Base-by-base conservation (phyloP, 441 rosid species). In the Gossypium lobatum region DNA sequence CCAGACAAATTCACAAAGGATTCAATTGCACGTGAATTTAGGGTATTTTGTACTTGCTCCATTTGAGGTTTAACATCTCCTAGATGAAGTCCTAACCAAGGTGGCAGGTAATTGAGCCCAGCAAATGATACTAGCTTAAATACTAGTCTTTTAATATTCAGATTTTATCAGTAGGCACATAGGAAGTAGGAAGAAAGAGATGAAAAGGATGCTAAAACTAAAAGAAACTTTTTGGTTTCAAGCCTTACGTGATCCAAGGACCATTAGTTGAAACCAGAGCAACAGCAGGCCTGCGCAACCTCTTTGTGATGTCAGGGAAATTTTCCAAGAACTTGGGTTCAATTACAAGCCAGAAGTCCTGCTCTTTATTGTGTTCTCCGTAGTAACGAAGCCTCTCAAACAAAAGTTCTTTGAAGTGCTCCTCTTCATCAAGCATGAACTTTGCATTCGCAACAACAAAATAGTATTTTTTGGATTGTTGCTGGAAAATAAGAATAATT, bases 341-440 rank as follows among this genome's bases (percentile, higher is more conserved):
- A 45, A 94, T 84, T 18, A 91, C 92, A 75, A 94, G 95, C 98
- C 98, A 92, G 58, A 89, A 94, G 79, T 92, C 98, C 57, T 68
- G 88, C 78, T 85, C 87, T 55, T 69, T 83, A 3, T 85, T 78
- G 34, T 87, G 87, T 76, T 94, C 98, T 63, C 86, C 92, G 71
- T 78, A 93, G 76, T 69, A 16, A 6, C 92, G 89, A 21, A 83
- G 95, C 68, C 95, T 85, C 83, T 93, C 98, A n/a, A 81, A 92
- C 84, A 93, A 18, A 21, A 73, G 92, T 84, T 93, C 98, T 85
- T 87, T 69, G 75, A 93, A 93, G 77, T 93, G 98, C 83, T 91
- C 98, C 79, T 93, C 98, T 83, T 93, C 98, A 64, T 93, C 98
- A 78, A 93, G 83, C 97, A 93, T 90, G 87, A 90, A 92, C 74